Base-by-base conservation (phyloP, 1,139 yeast genomes). In the Hemisphaericaspora lyxosophila region DNA sequence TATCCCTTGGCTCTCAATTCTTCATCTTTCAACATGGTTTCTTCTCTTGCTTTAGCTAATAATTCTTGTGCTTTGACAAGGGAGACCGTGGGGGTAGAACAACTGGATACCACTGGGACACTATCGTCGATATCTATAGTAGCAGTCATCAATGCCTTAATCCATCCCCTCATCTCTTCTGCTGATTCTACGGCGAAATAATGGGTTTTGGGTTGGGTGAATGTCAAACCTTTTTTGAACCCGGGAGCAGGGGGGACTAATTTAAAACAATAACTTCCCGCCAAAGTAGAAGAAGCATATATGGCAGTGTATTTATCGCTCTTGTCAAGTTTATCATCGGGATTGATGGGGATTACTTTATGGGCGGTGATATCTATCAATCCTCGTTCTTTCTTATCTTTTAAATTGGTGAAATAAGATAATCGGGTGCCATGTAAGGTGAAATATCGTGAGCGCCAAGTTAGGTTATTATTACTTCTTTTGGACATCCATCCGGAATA, bases 211-310 rank as follows among this genome's bases (percentile, higher is more conserved):
- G 96, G 98, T 50, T 90, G 96, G 0, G 99, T 94, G 58, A 94
- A 94, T 0, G 96, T 90, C 41, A 92, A 77, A 1, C 97, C 97
- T 62, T 90, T 92, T 49, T 84, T 82, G 45, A 92, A 86, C 0
- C 99, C 99, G 0, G 98, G 98, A 1, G 95, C 96, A 0, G 99
- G 99, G 4, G 99, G 99, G 2, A 90, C 81, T 12, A 92, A 61
- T 60, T 92, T 92, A 68, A 92, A 92, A 55, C 97, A 89, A 57
- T 80, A 87, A 33, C 95, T 73, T 13, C 97, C 97, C 38, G 86
- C 85, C 11, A 97, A 96, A 4, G 96, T 85, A 25, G 94, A 82
- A 1, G 96, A 92, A 1, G 97, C 97, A 62, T 86, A 86, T 39
- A 90, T 65, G 0, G 96, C 86, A 32, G 89, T 81, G 44, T 86